These are phyloP conservation scores for Thraustochytrium striatum DNA, from an alignment of 352 stramenopile genomes.

Conservation along the genomic window DNA sequence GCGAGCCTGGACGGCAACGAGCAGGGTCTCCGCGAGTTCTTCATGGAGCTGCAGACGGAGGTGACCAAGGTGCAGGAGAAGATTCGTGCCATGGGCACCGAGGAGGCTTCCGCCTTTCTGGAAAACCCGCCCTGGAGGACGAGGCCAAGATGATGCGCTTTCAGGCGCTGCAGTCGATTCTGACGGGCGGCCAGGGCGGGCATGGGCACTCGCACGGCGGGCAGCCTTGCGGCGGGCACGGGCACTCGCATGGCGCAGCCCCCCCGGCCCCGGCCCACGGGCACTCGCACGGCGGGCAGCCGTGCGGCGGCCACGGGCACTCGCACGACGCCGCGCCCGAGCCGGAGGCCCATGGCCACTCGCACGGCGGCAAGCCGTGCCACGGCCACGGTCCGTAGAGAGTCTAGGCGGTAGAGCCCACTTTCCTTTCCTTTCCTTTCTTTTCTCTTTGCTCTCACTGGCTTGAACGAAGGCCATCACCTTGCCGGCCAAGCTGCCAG, in stretches of 20 bases:
- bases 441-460: no score
- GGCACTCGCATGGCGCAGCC: not conserved
- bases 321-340: not conserved
- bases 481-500: no score
- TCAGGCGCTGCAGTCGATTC: not conserved
- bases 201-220: conserved; percentile 34
- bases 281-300: conserved; percentile 17
- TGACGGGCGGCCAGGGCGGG: not conserved
- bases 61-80: not conserved
- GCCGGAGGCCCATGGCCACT: conserved; percentile 14
- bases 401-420: no score
- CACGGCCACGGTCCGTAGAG: conserved; percentile 44
- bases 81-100: conserved; percentile 10
- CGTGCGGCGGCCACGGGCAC: not conserved
- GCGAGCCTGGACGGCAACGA: not conserved
- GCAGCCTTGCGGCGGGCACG: conserved; percentile 29
- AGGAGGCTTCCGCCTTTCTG: not conserved
- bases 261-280: not conserved
- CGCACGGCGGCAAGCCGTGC: conserved; percentile 33
- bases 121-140: conserved; percentile 33
- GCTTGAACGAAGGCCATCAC: no score
- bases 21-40: not conserved
- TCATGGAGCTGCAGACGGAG: conserved; percentile 11
- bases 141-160: conserved; percentile 15
- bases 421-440: no score